Base-by-base conservation (phyloP, 2,329 filamentous ascomycete genomes). In the Berkeleyomyces basicola region DNA sequence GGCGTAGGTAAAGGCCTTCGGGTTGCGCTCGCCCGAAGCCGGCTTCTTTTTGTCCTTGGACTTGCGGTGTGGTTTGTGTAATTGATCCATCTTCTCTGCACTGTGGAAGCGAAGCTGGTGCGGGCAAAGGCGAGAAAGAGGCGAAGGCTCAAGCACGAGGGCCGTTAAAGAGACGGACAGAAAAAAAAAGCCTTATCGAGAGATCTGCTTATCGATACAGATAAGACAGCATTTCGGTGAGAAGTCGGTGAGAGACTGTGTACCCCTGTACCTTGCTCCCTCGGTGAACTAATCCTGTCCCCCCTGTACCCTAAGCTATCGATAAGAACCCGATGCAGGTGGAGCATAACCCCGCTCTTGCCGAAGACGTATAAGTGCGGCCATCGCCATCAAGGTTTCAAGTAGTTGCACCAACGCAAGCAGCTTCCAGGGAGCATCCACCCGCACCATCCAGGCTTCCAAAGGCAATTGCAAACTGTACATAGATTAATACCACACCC, bases 1-100 rank as follows among this genome's bases (percentile, higher is more conserved):
- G 49, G 88, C 80, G 72, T 87, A 89, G 62, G 89, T 86, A 73
- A 96, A 96, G 11, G 91, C 91, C 75, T 96, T 96, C 2, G 90
- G 88, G 71, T 96, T 96, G 66, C 78, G 79, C 62, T 88, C 88
- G 71, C 83, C 84, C 51, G 84, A 74, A 58, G 76, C 47, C 4
- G 62, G 47, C 49, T 75, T 95, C 79, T 95, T 95, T 75, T 58
- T 53, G 55, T 93, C 88, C 75, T 96, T 96, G 39, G 85, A 77
- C 70, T 88, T 85, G 70, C 91, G 82, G 78, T 97, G 92, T 69
- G 90, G 82, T 74, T 89, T 85, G 71, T 97, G 90, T 53, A 80
- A 74, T 77, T 96, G 91, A 66, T 90, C 82, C 72, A 91, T 87
- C 87, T 90, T 91, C 68, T 47, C 23, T 37, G 43, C 16, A 46